These are phyloP conservation scores for Helminthosporium solani DNA, from an alignment of 2,329 filamentous ascomycete genomes.

Conservation along the genomic window DNA sequence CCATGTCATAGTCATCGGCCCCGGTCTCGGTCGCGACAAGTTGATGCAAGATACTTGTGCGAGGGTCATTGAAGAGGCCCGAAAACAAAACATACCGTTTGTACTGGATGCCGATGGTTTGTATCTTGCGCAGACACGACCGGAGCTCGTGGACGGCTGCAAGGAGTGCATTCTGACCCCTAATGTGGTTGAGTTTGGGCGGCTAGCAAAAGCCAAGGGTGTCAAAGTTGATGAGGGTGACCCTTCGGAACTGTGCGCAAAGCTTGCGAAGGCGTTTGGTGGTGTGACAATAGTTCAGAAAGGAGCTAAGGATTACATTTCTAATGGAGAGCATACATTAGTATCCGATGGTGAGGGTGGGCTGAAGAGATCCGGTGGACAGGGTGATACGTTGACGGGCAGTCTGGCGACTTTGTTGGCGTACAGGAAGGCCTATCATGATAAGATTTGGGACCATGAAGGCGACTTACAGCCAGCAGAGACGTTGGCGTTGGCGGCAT, in stretches of 20 bases:
- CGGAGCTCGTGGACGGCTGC: conserved; percentile 78
- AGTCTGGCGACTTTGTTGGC: conserved; percentile 83
- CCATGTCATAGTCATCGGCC: conserved; percentile 90
- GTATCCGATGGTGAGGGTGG: conserved; percentile 78
- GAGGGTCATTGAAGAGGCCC: conserved; percentile 75
- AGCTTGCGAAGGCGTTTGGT: conserved; percentile 72
- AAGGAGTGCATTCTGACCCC: conserved; percentile 84
- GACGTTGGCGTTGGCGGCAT: conserved; percentile 73
- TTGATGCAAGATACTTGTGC: conserved; percentile 87
- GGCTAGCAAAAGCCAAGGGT: conserved; percentile 73
- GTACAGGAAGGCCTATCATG: conserved; percentile 84
- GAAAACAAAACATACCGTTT: conserved; percentile 70
- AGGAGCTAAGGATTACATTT: conserved; percentile 78
- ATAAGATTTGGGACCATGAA: conserved; percentile 71
- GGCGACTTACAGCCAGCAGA: conserved; percentile 57
- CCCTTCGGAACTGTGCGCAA: conserved; percentile 61
- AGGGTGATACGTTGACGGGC: conserved; percentile 93
- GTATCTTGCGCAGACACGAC: conserved; percentile 71
- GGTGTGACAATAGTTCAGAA: conserved; percentile 94
- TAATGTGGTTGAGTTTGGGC: conserved; percentile 88
- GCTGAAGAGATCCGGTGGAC: conserved; percentile 85
- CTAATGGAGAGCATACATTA: conserved; percentile 73
- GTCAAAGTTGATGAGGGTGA: conserved; percentile 60
- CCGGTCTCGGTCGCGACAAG: conserved; percentile 83
- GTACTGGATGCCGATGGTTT: conserved; percentile 92